Base-by-base conservation (phyloP, 169 alveolate genomes). In the Besnoitia besnoiti region DNA sequence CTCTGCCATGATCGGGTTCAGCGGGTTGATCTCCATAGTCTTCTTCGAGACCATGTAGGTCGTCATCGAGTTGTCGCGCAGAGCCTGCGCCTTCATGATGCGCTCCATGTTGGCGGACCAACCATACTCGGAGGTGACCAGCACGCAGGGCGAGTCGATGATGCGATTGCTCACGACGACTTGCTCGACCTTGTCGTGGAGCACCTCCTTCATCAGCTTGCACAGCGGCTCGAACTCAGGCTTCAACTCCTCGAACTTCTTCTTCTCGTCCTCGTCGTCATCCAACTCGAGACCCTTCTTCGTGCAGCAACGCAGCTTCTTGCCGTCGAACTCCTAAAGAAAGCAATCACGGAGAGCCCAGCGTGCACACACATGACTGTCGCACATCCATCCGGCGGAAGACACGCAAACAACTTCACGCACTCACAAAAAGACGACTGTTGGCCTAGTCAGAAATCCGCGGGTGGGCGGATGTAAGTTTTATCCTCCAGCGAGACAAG, bases 41-140 rank as follows among this genome's bases (percentile, higher is more conserved):
- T 99, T 99, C 98, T 99, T 84, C 99, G 97, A 82, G 90, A 98
- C 96, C 99, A 98, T 98, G 87, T 91, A 93, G 97, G 98, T 90
- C 27, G 99, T 98, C 99, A 98, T 98, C 90, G 99, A 96, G 94
- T 98, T 96, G 96, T 99, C 99, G 95, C 99, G 97, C 44, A 99
- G 98, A 44, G 99, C 99, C 97, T 99, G 99, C 24, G 99, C 99
- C 96, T 98, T 99, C 99, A 99, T 99, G 96, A 99, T 99, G 94
- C 99, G 98, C 95, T 99, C 99, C 99, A 99, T 99, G 97, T 99
- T 99, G 59, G 99, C 99, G 89, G 99, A 97, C 99, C 99, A 99
- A 85, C 99, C 99, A 96, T 97, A 98, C 96, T 99, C 99, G 87
- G 99, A 97, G 51, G 99, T 99, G 73, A 99, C 99, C 75, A 99